Conservation (phyloP, 2,329 filamentous ascomycete species). For the Sclerotinia glacialis region DNA sequence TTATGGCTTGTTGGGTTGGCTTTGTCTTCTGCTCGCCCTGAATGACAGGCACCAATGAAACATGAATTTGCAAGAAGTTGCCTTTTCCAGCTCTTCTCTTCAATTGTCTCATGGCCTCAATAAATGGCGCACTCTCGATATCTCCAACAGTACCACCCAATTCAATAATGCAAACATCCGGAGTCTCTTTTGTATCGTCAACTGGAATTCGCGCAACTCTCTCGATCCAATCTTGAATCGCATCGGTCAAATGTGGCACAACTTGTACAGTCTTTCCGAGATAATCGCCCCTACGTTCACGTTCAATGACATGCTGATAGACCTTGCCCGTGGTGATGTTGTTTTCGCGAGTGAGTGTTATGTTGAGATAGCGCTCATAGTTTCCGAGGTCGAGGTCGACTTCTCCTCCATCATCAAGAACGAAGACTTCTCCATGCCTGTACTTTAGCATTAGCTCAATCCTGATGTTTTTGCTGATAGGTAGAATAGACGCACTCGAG, state of each 20-base stretch:
- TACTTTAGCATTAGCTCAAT: constrained; percentile 36
- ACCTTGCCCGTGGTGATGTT: constrained; percentile 99
- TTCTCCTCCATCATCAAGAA: constrained; percentile 79
- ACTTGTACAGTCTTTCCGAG: constrained; percentile 87
- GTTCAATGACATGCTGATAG: constrained; percentile 82
- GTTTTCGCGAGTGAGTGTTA: constrained; percentile 77
- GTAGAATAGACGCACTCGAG: constrained; percentile 49
- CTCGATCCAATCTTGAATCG: constrained; percentile 90
- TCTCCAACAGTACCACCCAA: constrained; percentile 70
- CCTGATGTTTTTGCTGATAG: constrained; percentile 15
- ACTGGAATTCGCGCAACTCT: constrained; percentile 81
- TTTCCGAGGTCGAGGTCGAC: constrained; percentile 73
- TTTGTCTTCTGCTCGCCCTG: constrained; percentile 86
- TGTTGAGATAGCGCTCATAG: constrained; percentile 77
- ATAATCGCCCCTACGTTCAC: constrained; percentile 60
- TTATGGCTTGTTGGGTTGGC: constrained; percentile 89
- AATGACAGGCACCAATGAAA: constrained; percentile 76
- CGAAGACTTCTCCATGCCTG: constrained; percentile 86
- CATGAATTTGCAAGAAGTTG: constrained; percentile 87
- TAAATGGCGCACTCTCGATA: constrained; percentile 83
- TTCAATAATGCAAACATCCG: constrained; percentile 89
- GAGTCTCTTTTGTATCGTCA: constrained; percentile 76
- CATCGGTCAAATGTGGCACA: constrained; percentile 87
- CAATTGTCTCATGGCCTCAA: constrained; percentile 81
- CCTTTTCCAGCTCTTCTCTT: constrained; percentile 67